Evolutionary conservation across 2,329 filamentous ascomycete species (phyloP).

Genomic region (Cladosporium sphaerospermum): DNA sequence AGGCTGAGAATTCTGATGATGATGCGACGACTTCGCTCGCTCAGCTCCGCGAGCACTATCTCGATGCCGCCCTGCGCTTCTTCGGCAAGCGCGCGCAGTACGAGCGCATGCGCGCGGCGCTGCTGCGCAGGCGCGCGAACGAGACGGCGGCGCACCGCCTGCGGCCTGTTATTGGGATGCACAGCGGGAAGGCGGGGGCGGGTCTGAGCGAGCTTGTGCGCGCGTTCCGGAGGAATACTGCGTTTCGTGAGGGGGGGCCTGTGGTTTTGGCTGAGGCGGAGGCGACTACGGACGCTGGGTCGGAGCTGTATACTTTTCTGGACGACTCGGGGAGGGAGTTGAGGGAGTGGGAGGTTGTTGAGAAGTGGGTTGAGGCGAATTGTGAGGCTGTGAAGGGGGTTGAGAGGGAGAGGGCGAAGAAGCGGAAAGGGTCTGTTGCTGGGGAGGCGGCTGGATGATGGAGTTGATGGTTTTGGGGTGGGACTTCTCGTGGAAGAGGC

Average conservation of each 20-base stretch:
- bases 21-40: not conserved
- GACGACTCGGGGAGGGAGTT: slow-evolving; percentile 10
- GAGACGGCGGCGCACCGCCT: slow-evolving; percentile 20
- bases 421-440: not conserved
- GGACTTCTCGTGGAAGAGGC: too few species aligned
- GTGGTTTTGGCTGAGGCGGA: slow-evolving; percentile 14
- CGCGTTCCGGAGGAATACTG: slow-evolving; percentile 24
- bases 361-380: slow-evolving; percentile 16
- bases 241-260: slow-evolving; percentile 13
- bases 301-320: slow-evolving; percentile 19
- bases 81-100: slow-evolving; percentile 23
- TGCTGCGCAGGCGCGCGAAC: slow-evolving; percentile 18
- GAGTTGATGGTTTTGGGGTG: too few species aligned
- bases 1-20: not conserved
- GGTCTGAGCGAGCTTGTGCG: slow-evolving; percentile 23
- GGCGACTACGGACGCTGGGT: slow-evolving; percentile 16
- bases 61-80: slow-evolving; percentile 46
- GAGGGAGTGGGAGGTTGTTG: slow-evolving; percentile 12
- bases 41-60: slow-evolving; percentile 41
- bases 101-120: slow-evolving; percentile 12
- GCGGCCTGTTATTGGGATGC: slow-evolving; percentile 15
- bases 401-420: not conserved
- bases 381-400: not conserved
- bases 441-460: too few species aligned
- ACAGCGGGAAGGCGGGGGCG: slow-evolving; percentile 17